phyloP scores from a whole-genome alignment of 768 basidiomycete species.

The Mrakia frigida region DNA sequence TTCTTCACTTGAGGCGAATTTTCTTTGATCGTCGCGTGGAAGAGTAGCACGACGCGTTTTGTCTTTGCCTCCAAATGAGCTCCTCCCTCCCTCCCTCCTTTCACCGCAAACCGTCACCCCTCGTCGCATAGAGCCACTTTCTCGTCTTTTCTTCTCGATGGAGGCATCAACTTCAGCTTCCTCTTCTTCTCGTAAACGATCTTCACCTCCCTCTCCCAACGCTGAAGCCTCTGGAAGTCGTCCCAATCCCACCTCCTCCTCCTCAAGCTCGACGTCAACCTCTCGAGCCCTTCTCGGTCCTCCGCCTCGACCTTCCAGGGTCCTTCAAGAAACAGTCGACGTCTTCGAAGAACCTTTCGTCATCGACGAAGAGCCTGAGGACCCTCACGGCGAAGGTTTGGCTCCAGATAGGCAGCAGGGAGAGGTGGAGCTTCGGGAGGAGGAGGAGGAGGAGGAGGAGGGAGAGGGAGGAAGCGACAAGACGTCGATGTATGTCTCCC shows the following conservation, averaged over 20 bases:
- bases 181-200: neutral
- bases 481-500: slow-evolving; percentile 3
- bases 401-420: neutral
- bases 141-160: neutral
- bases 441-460: neutral
- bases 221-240: slow-evolving; percentile 1
- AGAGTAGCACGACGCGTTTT: neutral
- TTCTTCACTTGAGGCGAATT: too few species aligned
- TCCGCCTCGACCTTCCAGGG: neutral
- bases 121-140: neutral
- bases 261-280: neutral
- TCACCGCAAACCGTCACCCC: neutral
- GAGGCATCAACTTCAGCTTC: neutral
- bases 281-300: neutral
- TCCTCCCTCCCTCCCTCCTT: neutral
- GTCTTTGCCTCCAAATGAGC: neutral
- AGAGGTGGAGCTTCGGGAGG: neutral
- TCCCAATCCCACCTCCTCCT: neutral
- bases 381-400: neutral
- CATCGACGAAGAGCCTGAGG: neutral
- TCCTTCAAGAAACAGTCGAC: neutral
- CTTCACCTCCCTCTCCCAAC: neutral
- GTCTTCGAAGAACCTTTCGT: slow-evolving; percentile 2
- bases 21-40: neutral
- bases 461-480: neutral